Conservation (phyloP, 2,329 filamentous ascomycete genomes). For the Colletotrichum sp. region DNA sequence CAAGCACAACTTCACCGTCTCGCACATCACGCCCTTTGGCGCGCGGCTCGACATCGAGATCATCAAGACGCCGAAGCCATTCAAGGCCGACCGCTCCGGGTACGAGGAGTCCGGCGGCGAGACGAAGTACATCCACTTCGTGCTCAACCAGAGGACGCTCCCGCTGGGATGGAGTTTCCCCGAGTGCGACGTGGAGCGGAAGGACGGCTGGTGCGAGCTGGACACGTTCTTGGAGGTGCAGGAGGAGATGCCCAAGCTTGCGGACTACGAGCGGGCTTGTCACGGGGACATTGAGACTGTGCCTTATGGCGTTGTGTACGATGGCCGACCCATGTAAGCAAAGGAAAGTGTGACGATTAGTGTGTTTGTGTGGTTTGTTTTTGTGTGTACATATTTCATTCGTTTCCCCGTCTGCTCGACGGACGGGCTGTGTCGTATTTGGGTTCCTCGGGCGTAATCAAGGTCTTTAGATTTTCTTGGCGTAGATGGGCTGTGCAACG, state of each 20-base stretch:
- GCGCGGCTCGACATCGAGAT: conserved; percentile 77
- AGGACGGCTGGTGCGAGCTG: conserved; percentile 81
- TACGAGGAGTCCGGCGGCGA: conserved; percentile 56
- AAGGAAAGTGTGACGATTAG: background rate
- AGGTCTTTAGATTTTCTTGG: background rate
- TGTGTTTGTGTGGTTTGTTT: background rate
- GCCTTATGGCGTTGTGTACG: conserved; percentile 43
- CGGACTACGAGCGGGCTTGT: conserved; percentile 70
- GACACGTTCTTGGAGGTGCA: conserved; percentile 70
- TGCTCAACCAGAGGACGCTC: conserved; percentile 76
- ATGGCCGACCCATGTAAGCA: conserved; percentile 37
- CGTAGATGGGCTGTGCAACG: background rate
- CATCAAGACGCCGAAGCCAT: conserved; percentile 69
- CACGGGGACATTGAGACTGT: conserved; percentile 54
- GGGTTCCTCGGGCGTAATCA: background rate
- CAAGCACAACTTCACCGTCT: conserved; percentile 67
- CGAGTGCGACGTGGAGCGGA: conserved; percentile 64
- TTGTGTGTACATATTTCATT: background rate
- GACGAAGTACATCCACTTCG: conserved; percentile 76
- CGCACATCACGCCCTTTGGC: conserved; percentile 74
- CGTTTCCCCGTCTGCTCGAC: background rate
- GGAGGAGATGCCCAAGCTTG: conserved; percentile 60
- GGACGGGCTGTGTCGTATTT: background rate
- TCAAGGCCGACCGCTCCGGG: conserved; percentile 58
- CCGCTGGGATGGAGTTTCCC: conserved; percentile 71